Evolutionary conservation across 305 asterid genomes (phyloP).

Genomic region (Solanum hybrid): DNA sequence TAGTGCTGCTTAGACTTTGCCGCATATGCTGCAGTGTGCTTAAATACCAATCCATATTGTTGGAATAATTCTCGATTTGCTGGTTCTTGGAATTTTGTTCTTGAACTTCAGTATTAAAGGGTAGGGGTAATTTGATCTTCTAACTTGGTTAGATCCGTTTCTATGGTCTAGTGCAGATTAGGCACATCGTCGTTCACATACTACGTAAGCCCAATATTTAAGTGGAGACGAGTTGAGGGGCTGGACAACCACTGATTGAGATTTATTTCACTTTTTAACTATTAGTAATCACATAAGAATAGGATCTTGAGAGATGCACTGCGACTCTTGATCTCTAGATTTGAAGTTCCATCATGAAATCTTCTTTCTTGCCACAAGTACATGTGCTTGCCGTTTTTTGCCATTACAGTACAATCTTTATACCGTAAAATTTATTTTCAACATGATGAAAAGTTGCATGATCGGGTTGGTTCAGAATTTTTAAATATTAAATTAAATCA

Average conservation of each 20-base stretch:
- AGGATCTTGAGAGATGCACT: too few relatives aligned
- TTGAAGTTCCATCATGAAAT: too few relatives aligned
- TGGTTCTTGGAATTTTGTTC: too few relatives aligned
- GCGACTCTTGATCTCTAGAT: too few relatives aligned
- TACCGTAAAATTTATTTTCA: too few relatives aligned
- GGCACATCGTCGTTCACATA: neutral
- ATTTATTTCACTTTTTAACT: neutral
- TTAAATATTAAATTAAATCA: too few relatives aligned
- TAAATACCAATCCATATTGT: neutral
- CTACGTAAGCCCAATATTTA: neutral
- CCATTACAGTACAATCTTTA: too few relatives aligned
- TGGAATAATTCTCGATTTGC: neutral
- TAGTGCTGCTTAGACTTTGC: neutral
- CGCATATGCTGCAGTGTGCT: neutral
- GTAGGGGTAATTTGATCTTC: neutral
- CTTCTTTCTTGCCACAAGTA: too few relatives aligned
- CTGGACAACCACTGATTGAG: neutral
- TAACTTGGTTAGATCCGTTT: neutral
- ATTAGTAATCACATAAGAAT: neutral
- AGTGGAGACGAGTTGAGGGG: neutral
- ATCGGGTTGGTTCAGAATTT: too few relatives aligned
- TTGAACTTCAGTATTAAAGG: neutral
- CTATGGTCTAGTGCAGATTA: neutral
- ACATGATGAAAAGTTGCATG: too few relatives aligned
- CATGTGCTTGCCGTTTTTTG: too few relatives aligned